phyloP scores from a whole-genome alignment of 768 basidiomycete genomes.

The Pisolithus sp. region DNA sequence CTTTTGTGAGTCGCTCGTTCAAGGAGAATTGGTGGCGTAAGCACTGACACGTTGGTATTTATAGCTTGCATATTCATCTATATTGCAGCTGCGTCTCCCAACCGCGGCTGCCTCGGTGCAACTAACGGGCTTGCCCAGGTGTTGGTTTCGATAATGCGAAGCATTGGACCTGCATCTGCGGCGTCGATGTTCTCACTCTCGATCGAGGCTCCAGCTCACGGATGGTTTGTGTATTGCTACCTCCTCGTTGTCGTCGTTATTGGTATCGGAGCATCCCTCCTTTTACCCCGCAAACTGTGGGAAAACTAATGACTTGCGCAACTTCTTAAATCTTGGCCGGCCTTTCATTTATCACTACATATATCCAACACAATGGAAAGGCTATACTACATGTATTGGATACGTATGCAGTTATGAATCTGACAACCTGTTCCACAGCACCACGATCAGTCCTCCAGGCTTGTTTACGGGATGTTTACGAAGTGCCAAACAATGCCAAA shows the following conservation, averaged over 20 bases:
- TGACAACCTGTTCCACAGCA: no score
- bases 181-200: conserved; percentile 35
- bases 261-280: conserved; percentile 10
- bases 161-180: conserved; percentile 28
- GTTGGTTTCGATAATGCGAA: conserved; percentile 24
- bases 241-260: conserved; percentile 14
- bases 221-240: conserved; percentile 25
- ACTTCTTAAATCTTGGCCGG: no score
- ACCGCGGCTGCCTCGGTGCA: conserved; percentile 59
- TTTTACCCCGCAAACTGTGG: conserved; percentile 25
- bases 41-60: not conserved
- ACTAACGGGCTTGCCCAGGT: conserved; percentile 48
- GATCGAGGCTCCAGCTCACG: conserved; percentile 27
- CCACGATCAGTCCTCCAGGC: no score
- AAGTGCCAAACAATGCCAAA: not conserved
- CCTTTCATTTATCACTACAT: no score
- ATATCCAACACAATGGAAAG: not conserved
- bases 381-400: no score
- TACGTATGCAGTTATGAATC: no score
- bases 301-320: not conserved
- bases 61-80: conserved; percentile 67
- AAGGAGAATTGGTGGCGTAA: not conserved
- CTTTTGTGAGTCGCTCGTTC: conserved; percentile 40
- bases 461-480: no score
- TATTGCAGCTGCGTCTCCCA: conserved; percentile 60